Evolutionary conservation across 768 basidiomycete genomes (phyloP).

Genomic region (Kwoniella botswanensis): DNA sequence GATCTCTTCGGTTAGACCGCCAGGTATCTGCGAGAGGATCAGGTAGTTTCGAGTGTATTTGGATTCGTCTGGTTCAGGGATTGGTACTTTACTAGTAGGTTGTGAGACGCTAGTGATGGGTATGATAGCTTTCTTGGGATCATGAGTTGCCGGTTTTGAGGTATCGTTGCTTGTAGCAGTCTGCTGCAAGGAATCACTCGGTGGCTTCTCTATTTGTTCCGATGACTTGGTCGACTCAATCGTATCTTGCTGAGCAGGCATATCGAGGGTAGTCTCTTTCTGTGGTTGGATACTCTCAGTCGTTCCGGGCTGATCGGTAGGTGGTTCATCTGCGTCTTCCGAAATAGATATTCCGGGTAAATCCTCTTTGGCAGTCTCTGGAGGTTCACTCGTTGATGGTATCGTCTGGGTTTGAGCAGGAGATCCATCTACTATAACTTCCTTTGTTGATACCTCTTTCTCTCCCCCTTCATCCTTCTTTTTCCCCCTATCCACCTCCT

Average conservation of each 20-base stretch:
- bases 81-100: background rate
- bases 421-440: background rate
- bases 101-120: background rate
- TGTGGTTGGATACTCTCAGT: too few relatives aligned
- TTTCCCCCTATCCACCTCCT: background rate
- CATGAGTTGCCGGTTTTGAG: background rate
- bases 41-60: constrained; percentile 54
- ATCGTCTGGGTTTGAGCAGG: background rate
- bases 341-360: too few relatives aligned
- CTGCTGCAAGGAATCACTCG: too few relatives aligned
- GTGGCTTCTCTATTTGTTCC: too few relatives aligned
- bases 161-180: too few relatives aligned
- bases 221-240: too few relatives aligned
- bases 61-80: constrained; percentile 1
- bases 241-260: too few relatives aligned
- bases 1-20: constrained; percentile 67
- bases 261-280: too few relatives aligned
- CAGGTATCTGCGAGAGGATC: constrained; percentile 53
- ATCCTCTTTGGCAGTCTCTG: background rate
- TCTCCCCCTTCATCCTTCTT: background rate
- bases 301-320: too few relatives aligned
- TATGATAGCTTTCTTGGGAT: constrained; percentile 3
- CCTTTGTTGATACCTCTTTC: background rate
- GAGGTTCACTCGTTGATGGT: background rate
- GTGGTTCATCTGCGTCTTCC: too few relatives aligned